These are phyloP conservation scores for Citrus glauca DNA, from an alignment of 345 rosid species.

Conservation along the genomic window DNA sequence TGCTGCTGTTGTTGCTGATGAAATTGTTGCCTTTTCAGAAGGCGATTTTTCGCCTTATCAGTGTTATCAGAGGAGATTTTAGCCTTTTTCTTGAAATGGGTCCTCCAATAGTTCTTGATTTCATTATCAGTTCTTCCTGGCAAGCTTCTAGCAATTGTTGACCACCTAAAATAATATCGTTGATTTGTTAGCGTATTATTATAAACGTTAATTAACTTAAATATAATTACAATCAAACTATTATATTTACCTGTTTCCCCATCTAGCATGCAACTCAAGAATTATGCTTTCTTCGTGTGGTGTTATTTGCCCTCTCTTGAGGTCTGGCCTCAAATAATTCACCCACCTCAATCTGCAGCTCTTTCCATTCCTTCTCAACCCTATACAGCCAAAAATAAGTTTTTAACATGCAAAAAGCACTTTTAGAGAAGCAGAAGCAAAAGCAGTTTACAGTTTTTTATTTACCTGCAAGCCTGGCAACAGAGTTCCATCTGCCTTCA, in stretches of 20 bases:
- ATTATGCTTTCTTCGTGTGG: slow-evolving; percentile 86
- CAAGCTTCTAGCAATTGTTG: slow-evolving; percentile 88
- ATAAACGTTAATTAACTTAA: not conserved
- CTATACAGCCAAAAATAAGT: slow-evolving; percentile 23
- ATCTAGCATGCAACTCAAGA: slow-evolving; percentile 79
- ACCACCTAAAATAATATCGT: slow-evolving; percentile 53
- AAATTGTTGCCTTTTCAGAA: slow-evolving; percentile 70
- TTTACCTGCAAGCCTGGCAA: slow-evolving; percentile 71
- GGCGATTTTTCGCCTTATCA: slow-evolving; percentile 46
- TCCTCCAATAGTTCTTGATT: slow-evolving; percentile 91
- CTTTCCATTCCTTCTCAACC: slow-evolving; percentile 86
- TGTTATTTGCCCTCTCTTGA: slow-evolving; percentile 88
- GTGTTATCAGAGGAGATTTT: slow-evolving; percentile 46
- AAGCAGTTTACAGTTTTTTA: not conserved
- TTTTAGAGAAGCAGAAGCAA: not conserved
- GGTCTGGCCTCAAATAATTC: slow-evolving; percentile 89
- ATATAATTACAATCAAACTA: too few relatives aligned
- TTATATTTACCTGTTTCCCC: slow-evolving; percentile 77
- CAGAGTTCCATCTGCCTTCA: slow-evolving; percentile 95
- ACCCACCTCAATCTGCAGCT: slow-evolving; percentile 97
- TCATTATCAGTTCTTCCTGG: slow-evolving; percentile 95
- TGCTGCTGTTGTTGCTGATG: slow-evolving; percentile 49
- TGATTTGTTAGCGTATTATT: not conserved
- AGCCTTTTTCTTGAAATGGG: slow-evolving; percentile 85
- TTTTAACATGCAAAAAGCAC: not conserved